Evolutionary conservation across 768 basidiomycete genomes (phyloP), one percentile per base, ranked within the genome.

Genomic region (Arthromyces matolae): DNA sequence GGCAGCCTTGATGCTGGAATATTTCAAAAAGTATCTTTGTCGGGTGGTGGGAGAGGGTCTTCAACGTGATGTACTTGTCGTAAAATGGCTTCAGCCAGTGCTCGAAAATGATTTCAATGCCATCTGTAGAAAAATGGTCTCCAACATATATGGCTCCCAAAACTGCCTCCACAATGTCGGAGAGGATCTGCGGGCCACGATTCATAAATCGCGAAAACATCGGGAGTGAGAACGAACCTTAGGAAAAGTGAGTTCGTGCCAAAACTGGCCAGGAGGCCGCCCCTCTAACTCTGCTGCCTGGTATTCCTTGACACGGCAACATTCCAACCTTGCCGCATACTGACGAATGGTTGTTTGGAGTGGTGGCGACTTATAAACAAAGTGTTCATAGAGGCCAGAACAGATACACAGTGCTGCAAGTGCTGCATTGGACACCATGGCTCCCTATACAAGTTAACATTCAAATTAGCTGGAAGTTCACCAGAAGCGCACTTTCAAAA

Each of bases 351-450:
- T 67, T 8, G 58, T 64, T 14, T 70, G 71, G 8, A 89, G 64
- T 10, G 73, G 67, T 33, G 73, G 67, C 4, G 83, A 82, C 44
- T 80, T 80, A 42, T 79, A 73, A 38, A 78, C 68, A 22, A 92
- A 65, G 63, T 84, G 68, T 34, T 81, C 66, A 48, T 88, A 70
- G 45, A 93, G 66, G 27, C 84, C 84, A 44, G 78, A 77, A 53
- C 75, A 75, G 14, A 92, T 81, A 54, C 86, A 89, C 49, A 92
- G 64, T 2, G 89, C 85, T 31, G 84, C 88, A 34, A 93, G 70
- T 14, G 84, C 73, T 24, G 81, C 76, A 62, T 92, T 92, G 4
- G 87, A 89, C 22, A 93, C 89, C 89, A 93, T 92, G 7, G 86
- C 85, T 23, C 80, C 78, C 90, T 92, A 56, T 8, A 14, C 25